phyloP scores from a whole-genome alignment of 2,329 filamentous ascomycete species.

The Botrytis galanthina region DNA sequence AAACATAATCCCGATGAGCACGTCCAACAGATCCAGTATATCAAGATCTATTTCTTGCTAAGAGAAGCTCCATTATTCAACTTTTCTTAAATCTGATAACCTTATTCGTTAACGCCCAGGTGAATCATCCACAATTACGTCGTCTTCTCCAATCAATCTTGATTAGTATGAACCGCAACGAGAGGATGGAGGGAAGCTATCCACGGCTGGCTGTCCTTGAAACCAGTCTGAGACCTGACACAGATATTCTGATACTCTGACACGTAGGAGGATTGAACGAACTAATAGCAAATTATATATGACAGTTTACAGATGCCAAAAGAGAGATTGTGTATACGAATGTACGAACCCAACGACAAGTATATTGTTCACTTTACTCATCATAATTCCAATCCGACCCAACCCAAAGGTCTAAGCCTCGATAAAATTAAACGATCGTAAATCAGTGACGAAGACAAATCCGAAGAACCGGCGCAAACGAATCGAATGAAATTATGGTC shows the following conservation, averaged over 20 bases:
- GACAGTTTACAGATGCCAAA: neutral
- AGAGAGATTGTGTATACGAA: neutral
- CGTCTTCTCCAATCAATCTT: neutral
- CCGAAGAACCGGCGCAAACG: neutral
- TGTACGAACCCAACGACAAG: neutral
- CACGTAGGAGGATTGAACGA: slow-evolving; percentile 1
- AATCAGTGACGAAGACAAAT: slow-evolving; percentile 5
- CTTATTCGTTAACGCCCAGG: neutral
- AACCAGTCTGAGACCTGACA: slow-evolving; percentile 5
- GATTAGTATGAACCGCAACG: neutral
- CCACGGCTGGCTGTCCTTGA: slow-evolving; percentile 1
- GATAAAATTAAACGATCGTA: neutral
- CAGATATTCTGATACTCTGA: slow-evolving; percentile 9
- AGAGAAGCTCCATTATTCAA: neutral
- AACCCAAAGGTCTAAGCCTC: slow-evolving; percentile 1
- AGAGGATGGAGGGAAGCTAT: neutral
- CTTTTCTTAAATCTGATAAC: neutral
- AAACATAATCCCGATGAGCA: neutral
- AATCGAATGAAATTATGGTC: slow-evolving; percentile 16
- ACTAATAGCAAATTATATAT: neutral
- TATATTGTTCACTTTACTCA: neutral
- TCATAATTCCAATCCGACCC: neutral
- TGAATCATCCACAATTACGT: neutral
- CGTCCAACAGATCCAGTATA: slow-evolving; percentile 4
- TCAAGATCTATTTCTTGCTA: neutral